phyloP scores from a whole-genome alignment of 768 basidiomycete species.

The Pisolithus tinctorius region DNA sequence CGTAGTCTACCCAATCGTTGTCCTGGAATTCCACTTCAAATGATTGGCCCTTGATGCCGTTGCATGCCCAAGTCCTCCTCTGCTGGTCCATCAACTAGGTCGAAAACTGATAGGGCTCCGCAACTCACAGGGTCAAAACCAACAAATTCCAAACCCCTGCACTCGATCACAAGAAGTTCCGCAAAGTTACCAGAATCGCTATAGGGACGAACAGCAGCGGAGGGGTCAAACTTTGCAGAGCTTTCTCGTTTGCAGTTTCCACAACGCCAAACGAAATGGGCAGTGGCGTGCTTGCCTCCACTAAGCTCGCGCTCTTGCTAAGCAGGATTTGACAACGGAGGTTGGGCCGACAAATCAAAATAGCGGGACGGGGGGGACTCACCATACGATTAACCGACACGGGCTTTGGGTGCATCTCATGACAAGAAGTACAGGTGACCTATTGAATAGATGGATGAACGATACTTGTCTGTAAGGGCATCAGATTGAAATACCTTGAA shows the following conservation, averaged over 20 bases:
- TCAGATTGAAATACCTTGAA: conserved; percentile 49
- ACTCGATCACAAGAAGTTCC: conserved; percentile 69
- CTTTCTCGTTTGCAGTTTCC: conserved; percentile 73
- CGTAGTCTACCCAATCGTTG: conserved; percentile 80
- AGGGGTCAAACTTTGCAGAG: conserved; percentile 69
- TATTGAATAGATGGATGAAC: conserved; percentile 13
- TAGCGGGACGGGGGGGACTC: conserved; percentile 4
- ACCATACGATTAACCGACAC: conserved; percentile 70
- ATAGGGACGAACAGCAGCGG: conserved; percentile 48
- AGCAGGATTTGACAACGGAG: conserved; percentile 3
- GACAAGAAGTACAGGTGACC: conserved; percentile 78
- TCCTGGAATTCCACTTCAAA: conserved; percentile 72
- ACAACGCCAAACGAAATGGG: conserved; percentile 80
- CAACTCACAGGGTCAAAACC: conserved; percentile 65
- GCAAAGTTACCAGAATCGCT: conserved; percentile 49
- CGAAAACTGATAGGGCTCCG: conserved; percentile 8
- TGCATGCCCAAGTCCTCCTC: conserved; percentile 71
- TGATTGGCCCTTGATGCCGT: conserved; percentile 46
- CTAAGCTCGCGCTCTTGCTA: conserved; percentile 66
- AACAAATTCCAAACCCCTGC: conserved; percentile 79
- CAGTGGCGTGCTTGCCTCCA: conserved; percentile 58
- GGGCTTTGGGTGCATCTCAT: conserved; percentile 66
- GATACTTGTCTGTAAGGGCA: not conserved
- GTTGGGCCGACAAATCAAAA: not conserved
- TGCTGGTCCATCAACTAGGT: conserved; percentile 20